These are phyloP conservation scores for Mortierella sp. DNA, from an alignment of 371 early-diverging fungal genomes.

Conservation along the genomic window DNA sequence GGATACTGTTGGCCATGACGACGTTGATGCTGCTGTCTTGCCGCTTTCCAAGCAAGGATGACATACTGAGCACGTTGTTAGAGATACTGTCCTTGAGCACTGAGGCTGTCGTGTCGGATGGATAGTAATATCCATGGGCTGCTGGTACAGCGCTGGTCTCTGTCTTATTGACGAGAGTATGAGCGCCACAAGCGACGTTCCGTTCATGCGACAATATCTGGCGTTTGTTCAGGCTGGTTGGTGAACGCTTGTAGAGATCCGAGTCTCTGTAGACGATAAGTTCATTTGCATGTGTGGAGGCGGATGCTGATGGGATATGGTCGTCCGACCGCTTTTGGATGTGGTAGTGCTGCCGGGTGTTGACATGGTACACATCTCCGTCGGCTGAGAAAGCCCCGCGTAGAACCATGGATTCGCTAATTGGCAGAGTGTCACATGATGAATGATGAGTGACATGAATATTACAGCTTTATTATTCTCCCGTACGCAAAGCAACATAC, in stretches of 20 bases:
- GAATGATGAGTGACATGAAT: neutral
- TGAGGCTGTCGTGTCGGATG: conserved; percentile 9
- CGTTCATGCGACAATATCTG: neutral
- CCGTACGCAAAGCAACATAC: neutral
- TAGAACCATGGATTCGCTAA: conserved; percentile 55
- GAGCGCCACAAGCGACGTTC: neutral
- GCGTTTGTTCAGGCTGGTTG: neutral
- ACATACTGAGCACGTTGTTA: neutral
- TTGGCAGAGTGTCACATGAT: neutral
- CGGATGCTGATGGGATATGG: conserved; percentile 37
- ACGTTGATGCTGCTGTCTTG: conserved; percentile 13
- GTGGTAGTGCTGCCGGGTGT: conserved; percentile 64
- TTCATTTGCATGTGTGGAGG: neutral
- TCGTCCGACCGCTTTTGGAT: conserved; percentile 65
- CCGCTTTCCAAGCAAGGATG: neutral
- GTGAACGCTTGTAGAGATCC: conserved; percentile 41
- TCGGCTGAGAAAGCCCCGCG: conserved; percentile 69
- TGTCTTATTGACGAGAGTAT: neutral
- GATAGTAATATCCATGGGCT: conserved; percentile 17
- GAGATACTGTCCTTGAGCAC: neutral
- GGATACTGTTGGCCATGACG: conserved; percentile 15
- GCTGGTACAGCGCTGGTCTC: neutral
- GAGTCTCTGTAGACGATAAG: conserved; percentile 77
- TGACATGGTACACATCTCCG: conserved; percentile 71
- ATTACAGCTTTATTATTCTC: too few relatives aligned